Conservation (phyloP, 2,329 filamentous ascomycete species). For the Talaromyces sp. region DNA sequence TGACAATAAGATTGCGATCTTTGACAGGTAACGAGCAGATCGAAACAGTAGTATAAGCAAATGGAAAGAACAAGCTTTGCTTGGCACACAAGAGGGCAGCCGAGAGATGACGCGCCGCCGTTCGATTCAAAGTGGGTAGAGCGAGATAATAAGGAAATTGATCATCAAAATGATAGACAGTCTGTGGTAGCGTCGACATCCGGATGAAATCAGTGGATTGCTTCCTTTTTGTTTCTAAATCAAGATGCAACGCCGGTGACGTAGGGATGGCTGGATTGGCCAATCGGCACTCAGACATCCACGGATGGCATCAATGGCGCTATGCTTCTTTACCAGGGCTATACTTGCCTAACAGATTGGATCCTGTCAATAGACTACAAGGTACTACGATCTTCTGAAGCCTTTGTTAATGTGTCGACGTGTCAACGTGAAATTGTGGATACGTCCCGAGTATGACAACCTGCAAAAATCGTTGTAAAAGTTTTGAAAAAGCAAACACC, state of each 20-base stretch:
- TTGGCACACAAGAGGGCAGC: neutral
- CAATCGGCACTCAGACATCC: neutral
- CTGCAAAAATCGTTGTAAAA: neutral
- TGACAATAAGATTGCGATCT: neutral
- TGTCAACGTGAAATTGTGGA: neutral
- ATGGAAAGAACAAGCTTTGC: neutral
- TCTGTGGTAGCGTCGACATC: neutral
- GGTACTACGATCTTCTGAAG: neutral
- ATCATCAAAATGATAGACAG: neutral
- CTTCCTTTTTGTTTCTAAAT: neutral
- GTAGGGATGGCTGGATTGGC: neutral
- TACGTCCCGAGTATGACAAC: neutral
- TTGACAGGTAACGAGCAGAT: neutral
- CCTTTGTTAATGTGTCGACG: neutral
- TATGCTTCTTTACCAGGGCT: no score
- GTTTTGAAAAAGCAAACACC: neutral
- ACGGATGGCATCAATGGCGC: no score
- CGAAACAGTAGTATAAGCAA: no score
- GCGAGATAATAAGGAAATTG: neutral
- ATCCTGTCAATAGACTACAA: neutral
- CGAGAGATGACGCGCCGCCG: neutral
- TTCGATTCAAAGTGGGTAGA: neutral
- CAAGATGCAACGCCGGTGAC: neutral
- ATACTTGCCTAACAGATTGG: no score
- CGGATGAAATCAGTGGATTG: neutral